Evolutionary conservation across 441 rosid species (phyloP), one percentile per base, ranked within the genome.

Genomic region (Erysimum pusillum): DNA sequence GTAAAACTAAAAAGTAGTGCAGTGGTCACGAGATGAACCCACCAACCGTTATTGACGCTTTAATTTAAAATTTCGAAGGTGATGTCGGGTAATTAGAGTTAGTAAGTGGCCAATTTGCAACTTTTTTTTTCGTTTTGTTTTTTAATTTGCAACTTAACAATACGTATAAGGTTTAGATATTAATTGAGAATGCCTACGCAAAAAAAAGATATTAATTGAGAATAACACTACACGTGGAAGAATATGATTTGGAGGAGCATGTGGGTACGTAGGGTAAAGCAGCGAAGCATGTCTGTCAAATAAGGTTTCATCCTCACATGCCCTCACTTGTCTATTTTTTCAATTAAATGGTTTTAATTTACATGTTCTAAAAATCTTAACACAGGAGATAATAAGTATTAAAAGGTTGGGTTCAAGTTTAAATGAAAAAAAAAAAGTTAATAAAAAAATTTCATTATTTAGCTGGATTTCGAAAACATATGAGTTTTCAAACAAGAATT

Each of bases 231-330:
- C 54, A 64, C 72, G 72, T 71, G 63, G 67, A 17, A 0, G 18
- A 34, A 41, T 45, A 38, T 73, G 81, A 60, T 78, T 59, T 14
- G 74, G 68, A 58, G 44, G 17, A 66, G 60, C 69, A 72, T 67
- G 65, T 73, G 77, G 62, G 57, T 70, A 10, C 34, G 34, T 52
- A 54, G 67, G 57, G 81, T 39, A 14, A 42, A 42, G 74, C 74
- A 78, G 74, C 69, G 74, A 78, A 73, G 81, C 81, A 67, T 78
- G 77, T 78, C 70, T 73, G 77, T 73, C 53, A 25, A 63, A 65
- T 57, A 35, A 65, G 5, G 62, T 13, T 53, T 52, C 18, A 36
- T n/a, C 51, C 46, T 64, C 76, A 65, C 80, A 66, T 77, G 76
- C 18, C 41, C 5, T 45, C 39, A 63, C 36, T 31, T 63, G 66